phyloP scores from a whole-genome alignment of 345 rosid genomes.

The Populus nigra region DNA sequence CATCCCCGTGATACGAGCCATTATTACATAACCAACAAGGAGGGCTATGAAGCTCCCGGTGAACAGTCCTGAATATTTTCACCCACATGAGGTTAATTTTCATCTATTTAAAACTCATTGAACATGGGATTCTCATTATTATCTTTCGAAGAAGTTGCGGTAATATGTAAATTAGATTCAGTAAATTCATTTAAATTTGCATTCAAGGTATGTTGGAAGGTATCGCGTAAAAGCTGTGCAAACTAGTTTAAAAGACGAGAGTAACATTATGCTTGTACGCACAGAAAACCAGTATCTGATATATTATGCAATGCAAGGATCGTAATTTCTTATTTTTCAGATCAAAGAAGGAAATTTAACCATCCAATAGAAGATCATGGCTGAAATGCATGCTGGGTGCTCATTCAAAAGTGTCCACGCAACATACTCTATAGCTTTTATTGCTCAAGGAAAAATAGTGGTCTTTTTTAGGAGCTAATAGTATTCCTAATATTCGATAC shows the following conservation, averaged over 20 bases:
- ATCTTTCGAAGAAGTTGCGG: neutral
- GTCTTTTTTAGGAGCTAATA: conserved; percentile 8
- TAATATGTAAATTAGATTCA: neutral
- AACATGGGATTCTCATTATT: neutral
- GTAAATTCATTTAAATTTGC: neutral
- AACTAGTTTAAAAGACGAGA: neutral
- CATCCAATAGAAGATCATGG: neutral
- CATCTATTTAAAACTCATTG: neutral
- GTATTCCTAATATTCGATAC: conserved; percentile 15
- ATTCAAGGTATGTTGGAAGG: neutral
- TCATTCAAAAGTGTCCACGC: conserved; percentile 10
- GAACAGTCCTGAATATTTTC: conserved; percentile 68
- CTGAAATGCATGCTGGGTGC: conserved; percentile 1
- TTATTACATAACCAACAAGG: conserved; percentile 74
- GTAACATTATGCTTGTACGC: neutral
- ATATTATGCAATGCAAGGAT: neutral
- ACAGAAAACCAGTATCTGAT: neutral
- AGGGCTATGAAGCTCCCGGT: conserved; percentile 88
- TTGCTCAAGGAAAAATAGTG: neutral
- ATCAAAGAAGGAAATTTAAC: neutral
- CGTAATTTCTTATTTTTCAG: neutral
- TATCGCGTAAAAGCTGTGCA: neutral
- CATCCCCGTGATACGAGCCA: conserved; percentile 89
- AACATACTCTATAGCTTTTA: neutral
- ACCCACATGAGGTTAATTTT: conserved; percentile 6